Conservation (phyloP, 2,329 filamentous ascomycete species). For the Calycina herbarum region DNA sequence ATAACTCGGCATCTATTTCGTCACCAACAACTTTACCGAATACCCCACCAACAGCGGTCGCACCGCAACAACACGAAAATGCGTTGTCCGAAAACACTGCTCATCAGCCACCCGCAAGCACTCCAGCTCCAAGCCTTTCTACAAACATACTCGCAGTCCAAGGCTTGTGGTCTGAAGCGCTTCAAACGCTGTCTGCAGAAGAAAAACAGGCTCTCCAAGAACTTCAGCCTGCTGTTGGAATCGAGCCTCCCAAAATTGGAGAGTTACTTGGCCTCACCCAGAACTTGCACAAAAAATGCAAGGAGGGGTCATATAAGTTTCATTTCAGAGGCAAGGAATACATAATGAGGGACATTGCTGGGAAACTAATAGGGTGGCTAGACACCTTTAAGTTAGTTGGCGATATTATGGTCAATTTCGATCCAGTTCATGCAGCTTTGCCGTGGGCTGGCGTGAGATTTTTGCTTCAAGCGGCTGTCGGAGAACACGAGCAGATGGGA, state of each 20-base stretch:
- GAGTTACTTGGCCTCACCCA: background rate
- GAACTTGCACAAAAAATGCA: background rate
- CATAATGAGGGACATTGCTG: slow-evolving; percentile 23
- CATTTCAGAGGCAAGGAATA: slow-evolving; percentile 17
- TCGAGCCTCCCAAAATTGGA: background rate
- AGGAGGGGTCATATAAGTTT: background rate
- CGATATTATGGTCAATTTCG: slow-evolving; percentile 32
- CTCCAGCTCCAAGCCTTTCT: background rate
- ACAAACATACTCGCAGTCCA: background rate
- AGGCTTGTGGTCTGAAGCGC: background rate
- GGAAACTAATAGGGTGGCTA: slow-evolving; percentile 30
- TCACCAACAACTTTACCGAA: no score
- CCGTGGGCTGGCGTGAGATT: slow-evolving; percentile 37
- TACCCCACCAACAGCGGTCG: no score
- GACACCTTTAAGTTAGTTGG: slow-evolving; percentile 35
- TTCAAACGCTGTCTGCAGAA: background rate
- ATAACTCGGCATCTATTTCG: no score
- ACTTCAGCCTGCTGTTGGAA: background rate
- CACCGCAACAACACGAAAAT: no score
- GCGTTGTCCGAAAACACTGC: no score
- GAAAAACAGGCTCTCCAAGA: background rate
- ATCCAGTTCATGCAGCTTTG: slow-evolving; percentile 34
- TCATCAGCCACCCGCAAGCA: no score
- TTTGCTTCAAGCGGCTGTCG: slow-evolving; percentile 19
- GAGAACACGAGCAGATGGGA: slow-evolving; percentile 22